Evolutionary conservation across 2,329 filamentous ascomycete species (phyloP), one percentile per base, ranked within the genome.

Genomic region (Trichophyton rubrum): DNA sequence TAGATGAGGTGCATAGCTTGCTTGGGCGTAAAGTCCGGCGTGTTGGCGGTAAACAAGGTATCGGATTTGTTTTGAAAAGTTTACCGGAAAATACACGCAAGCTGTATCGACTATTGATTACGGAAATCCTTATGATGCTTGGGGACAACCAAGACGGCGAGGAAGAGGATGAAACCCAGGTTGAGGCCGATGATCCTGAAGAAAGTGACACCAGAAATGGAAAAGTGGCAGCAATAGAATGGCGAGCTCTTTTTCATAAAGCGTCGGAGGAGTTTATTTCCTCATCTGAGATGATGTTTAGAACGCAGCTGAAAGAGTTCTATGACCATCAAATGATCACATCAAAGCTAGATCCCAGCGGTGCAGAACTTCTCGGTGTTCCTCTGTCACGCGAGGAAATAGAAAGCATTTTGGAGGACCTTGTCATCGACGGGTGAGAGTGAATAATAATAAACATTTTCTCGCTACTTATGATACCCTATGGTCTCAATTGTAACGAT

Each of bases 281-380:
- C 72, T 93, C 89, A 67, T 96, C 88, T 62, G 93, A 97, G 76
- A 90, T 97, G 82, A 90, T 89, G 64, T 97, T 97, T 76, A 82
- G 93, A 63, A 96, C 91, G 27, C 73, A 99, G 70, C 75, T 99
- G 64, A 97, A 97, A 75, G 93, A 99, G 82, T 93, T 99, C 72
- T 90, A 96, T 71, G 93, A 99, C 69, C 93, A 99, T 77, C 90
- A 96, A 70, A 97, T 99, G 85, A 88, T 99, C 64, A 89, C 89
- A 60, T 95, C 88, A 63, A 84, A 85, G 64, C 92, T 92, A 70
- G 92, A 99, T 72, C 82, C 83, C 0, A 78, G 91, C 61, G 93
- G 93, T 2, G 91, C 87, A 1, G 93, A 97, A 71, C 77, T 93
- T 59, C 74, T 99, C 55, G 87, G 88, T 66, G 83, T 96, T 13